A percentile compares a stretch with the other conserved stretches of the same genome.
Conservation (phyloP, 805 yeast genomes). For the Metschnikowia picachoensis region DNA sequence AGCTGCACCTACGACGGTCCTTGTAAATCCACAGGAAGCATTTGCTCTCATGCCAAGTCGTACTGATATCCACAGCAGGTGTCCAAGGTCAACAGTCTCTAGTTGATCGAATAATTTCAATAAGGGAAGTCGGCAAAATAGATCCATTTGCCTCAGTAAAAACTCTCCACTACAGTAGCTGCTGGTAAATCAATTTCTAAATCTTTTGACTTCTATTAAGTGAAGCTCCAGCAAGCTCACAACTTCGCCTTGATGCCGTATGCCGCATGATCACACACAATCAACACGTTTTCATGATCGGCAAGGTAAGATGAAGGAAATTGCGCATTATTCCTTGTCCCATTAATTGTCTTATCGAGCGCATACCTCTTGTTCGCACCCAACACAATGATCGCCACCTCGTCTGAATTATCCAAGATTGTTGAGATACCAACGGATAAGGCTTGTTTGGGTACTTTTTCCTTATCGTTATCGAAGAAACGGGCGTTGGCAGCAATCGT, state of each 20-base stretch:
- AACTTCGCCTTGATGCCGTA: constrained; percentile 35
- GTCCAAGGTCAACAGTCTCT: no score
- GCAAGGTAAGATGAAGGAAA: constrained; percentile 51
- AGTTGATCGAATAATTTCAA: no score
- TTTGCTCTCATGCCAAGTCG: no score
- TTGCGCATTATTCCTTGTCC: constrained; percentile 32
- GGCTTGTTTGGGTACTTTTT: constrained; percentile 49
- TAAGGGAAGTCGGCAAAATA: no score
- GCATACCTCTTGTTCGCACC: constrained; percentile 47
- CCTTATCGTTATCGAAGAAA: constrained; percentile 44
- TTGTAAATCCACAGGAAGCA: no score
- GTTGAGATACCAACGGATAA: constrained; percentile 57
- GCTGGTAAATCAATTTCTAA: background rate
- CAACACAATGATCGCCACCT: constrained; percentile 48
- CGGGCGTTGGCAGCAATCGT: constrained; percentile 53
- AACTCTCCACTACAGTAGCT: no score
- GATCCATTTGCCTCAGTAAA: no score
- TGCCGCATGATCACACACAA: constrained; percentile 49
- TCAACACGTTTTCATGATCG: constrained; percentile 41
- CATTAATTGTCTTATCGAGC: constrained; percentile 42
- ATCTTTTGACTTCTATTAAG: background rate
- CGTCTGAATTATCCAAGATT: constrained; percentile 51
- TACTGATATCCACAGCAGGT: no score
- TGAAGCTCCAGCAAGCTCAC: constrained; percentile 12
- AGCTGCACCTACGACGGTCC: no score